phyloP scores from a whole-genome alignment of 208 protist genomes.

The Leishmania mexicana region DNA sequence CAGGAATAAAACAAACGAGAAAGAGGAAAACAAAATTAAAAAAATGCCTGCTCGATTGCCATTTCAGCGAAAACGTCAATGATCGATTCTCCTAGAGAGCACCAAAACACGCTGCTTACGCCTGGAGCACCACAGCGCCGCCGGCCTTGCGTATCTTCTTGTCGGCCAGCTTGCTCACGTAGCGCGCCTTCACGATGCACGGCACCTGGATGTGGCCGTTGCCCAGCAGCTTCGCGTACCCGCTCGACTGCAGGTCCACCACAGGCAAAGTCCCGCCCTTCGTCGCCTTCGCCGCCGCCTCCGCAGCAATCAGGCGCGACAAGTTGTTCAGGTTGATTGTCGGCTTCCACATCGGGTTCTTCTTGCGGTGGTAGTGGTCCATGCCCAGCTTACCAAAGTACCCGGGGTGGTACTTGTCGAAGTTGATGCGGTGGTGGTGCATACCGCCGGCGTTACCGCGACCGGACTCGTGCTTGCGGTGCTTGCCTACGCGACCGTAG shows the following conservation, averaged over 20 bases:
- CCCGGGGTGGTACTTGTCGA: constrained; percentile 99
- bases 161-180: constrained; percentile 98
- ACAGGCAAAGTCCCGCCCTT: constrained; percentile 95
- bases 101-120: constrained; percentile 65
- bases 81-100: constrained; percentile 25
- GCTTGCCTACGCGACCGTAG: constrained; percentile 97
- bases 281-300: constrained; percentile 80
- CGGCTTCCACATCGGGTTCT: constrained; percentile 95
- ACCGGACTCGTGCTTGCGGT: constrained; percentile 99
- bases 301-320: constrained; percentile 96
- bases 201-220: constrained; percentile 98
- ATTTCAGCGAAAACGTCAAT: background rate
- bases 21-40: constrained; percentile 6
- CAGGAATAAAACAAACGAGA: no score
- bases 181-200: constrained; percentile 99
- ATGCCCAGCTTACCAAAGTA: constrained; percentile 99
- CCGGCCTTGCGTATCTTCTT: constrained; percentile 99
- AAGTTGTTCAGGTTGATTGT: constrained; percentile 99
- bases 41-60: constrained; percentile 6
- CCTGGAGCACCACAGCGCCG: constrained; percentile 97
- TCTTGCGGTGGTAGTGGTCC: constrained; percentile 96
- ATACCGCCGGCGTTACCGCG: constrained; percentile 99
- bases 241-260: constrained; percentile 97
- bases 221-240: constrained; percentile 99
- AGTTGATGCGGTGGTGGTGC: constrained; percentile 99